Base-by-base conservation (phyloP, 2,329 filamentous ascomycete species). In the Pochonia chlamydosporia region DNA sequence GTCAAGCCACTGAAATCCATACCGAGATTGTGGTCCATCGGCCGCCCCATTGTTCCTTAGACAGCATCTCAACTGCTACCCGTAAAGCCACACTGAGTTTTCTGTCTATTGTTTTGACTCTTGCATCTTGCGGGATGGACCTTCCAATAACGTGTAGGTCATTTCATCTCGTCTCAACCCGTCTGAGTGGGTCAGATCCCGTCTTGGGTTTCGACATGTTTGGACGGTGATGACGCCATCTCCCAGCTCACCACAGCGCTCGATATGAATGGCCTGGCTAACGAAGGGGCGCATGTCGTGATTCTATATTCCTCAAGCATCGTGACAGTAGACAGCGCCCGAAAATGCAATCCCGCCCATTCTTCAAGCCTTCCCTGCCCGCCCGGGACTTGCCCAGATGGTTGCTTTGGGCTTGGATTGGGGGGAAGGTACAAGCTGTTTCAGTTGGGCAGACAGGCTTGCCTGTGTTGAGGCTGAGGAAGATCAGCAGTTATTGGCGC, bases 161-260 rank as follows among this genome's bases (percentile, higher is more conserved):
- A 20, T 25, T 40, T 11, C 16, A 21, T 10, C 14, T 21, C 25
- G 30, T 13, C 24, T 23, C 43, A 36, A 3, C 14, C 42, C 23
- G n/a, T 23, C 14, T 36, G 23, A 10, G 11, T 23, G 45, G 30
- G 21, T 25, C 40, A n/a, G 3, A 10, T 40, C 10, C 4, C 11
- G 4, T 21, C 25, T 30, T 20, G 20, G 9, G 14, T 26, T 13
- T 28, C n/a, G 18, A 39, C 45, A 30, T 43, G 21, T 35, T 42
- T 31, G 31, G 44, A n/a, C 23, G 20, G 16, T 25, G 40, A 44
- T 48, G 24, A 43, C 33, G 46, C 46, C 46, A 48, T 48, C 20
- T 18, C 20, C 30, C 30, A 37, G 30, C 30, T 47, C 20, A 47
- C 28, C 26, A 8, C 26, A 28, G 26, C 26, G 26, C 26, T 28